Evolutionary conservation across 139 green algal species (phyloP).

Genomic region (Chlamydomonas sphaeroides): DNA sequence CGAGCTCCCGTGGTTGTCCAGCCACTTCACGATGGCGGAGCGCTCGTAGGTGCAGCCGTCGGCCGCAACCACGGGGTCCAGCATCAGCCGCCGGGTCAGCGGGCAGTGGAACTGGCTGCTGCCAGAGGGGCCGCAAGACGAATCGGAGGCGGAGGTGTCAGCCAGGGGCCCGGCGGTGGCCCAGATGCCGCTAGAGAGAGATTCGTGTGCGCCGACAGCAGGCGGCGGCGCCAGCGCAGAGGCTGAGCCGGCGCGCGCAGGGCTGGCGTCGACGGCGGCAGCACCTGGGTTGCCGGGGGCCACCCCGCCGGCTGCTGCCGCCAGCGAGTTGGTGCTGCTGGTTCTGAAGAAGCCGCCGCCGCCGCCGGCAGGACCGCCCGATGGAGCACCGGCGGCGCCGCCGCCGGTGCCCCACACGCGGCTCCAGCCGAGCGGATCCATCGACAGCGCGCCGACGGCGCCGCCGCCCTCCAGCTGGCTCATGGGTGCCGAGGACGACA

Average conservation of each 20-base stretch:
- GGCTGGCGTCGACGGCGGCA: background rate
- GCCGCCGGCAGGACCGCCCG: background rate
- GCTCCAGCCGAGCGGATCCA: background rate
- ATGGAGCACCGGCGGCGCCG: background rate
- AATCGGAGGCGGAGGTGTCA: background rate
- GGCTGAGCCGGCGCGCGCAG: background rate
- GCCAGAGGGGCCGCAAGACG: background rate
- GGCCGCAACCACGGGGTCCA: conserved; percentile 74
- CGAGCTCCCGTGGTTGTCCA: conserved; percentile 40
- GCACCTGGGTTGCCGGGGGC: background rate
- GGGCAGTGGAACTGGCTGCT: conserved; percentile 53
- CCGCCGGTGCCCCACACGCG: background rate
- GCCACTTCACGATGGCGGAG: conserved; percentile 71
- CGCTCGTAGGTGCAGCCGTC: conserved; percentile 85
- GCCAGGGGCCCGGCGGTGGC: too few species aligned
- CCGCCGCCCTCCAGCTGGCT: background rate
- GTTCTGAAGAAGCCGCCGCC: background rate
- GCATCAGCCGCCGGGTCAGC: conserved; percentile 63
- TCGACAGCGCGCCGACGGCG: background rate
- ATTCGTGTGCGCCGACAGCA: background rate
- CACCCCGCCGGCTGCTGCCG: background rate
- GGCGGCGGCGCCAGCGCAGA: background rate
- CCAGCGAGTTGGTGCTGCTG: background rate
- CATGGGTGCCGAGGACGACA: conserved; percentile 15
- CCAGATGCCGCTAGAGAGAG: too few species aligned